Base-by-base conservation (phyloP, 208 protist species). In the Trypanosoma cruzi region DNA sequence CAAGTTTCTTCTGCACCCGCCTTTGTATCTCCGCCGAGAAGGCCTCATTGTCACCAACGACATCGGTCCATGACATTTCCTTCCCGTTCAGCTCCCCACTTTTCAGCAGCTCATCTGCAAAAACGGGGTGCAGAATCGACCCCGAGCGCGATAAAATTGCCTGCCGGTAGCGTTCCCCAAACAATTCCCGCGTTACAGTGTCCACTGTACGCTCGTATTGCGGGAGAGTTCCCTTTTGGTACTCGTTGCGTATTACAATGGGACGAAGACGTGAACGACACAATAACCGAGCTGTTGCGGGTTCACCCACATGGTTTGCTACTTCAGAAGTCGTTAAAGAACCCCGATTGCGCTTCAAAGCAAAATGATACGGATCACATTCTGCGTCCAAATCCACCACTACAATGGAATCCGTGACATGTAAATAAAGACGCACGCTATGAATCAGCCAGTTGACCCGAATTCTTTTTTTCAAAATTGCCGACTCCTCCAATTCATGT, bases 401-500 rank as follows among this genome's bases (percentile, higher is more conserved):
- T 18, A 92, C 83, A 26, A 67, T 48, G 11, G 77, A 81, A 26
- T 80, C 52, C 0, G 77, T 85, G 37, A 68, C 72, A 34, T 90
- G 85, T 36, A 90, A 60, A 64, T 92, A 95, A 1, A 89, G 60
- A 24, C 71, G 71, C n/a, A 95, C 75, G 53, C 85, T 77, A 48
- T 92, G 52, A 48, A 84, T 59, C 14, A 95, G 59, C 37, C 62
- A 61, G 52, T 92, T 95, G 18, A 88, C 80, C 66, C 64, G 70
- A 36, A 94, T 64, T 29, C 34, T 16, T 40, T 42, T n/a, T 36
- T 16, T 66, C 58, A 63, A 34, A 60, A 59, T 44, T 42, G 24
- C 8, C 32, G 44, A 22, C 40, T 36, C 40, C 31, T 16, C 3
- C 40, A 16, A 44, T 16, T 44, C 11, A 16, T 3, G 4, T 18